Conservation (phyloP, 75 land plant species). For the Gnetum montanum region DNA sequence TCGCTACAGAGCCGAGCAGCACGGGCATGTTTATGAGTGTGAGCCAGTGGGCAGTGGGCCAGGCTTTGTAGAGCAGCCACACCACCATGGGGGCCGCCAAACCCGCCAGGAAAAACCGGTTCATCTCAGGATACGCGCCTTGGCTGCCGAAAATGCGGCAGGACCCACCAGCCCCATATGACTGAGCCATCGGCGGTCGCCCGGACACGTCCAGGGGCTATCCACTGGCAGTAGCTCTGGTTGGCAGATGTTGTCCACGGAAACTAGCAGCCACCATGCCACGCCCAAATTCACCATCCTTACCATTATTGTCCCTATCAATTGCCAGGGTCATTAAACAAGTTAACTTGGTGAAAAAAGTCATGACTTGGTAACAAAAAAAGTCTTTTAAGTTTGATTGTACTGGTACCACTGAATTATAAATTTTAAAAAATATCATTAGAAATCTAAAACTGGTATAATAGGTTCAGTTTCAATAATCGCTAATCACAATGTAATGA, state of each 20-base stretch:
- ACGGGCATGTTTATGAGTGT: slow-evolving; percentile 63
- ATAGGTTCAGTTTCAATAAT: slow-evolving; percentile 24
- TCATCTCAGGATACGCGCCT: slow-evolving; percentile 26
- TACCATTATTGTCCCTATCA: slow-evolving; percentile 43
- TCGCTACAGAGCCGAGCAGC: slow-evolving; percentile 38
- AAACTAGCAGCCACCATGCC: slow-evolving; percentile 44
- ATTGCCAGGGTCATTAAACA: too few relatives aligned
- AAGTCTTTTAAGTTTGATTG: too few relatives aligned
- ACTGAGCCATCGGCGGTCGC: slow-evolving; percentile 53
- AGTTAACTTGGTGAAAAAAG: too few relatives aligned
- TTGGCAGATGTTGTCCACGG: slow-evolving; percentile 45
- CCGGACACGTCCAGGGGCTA: slow-evolving; percentile 61
- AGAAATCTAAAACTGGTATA: slow-evolving; percentile 10
- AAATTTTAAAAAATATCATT: too few relatives aligned
- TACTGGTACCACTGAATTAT: too few relatives aligned
- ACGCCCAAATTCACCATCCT: slow-evolving; percentile 31
- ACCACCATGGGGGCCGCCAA: slow-evolving; percentile 49
- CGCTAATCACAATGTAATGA: too few relatives aligned
- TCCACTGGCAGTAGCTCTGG: slow-evolving; percentile 15
- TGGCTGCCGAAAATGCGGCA: slow-evolving; percentile 50
- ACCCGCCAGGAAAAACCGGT: slow-evolving; percentile 16
- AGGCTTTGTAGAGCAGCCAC: slow-evolving; percentile 55
- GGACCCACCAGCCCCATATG: slow-evolving; percentile 88
- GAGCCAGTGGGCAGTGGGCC: slow-evolving; percentile 62
- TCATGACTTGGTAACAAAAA: too few relatives aligned